Evolutionary conservation across 2,329 filamentous ascomycete species (phyloP), one percentile per base, ranked within the genome.

Genomic region (Ascomycota sp.): DNA sequence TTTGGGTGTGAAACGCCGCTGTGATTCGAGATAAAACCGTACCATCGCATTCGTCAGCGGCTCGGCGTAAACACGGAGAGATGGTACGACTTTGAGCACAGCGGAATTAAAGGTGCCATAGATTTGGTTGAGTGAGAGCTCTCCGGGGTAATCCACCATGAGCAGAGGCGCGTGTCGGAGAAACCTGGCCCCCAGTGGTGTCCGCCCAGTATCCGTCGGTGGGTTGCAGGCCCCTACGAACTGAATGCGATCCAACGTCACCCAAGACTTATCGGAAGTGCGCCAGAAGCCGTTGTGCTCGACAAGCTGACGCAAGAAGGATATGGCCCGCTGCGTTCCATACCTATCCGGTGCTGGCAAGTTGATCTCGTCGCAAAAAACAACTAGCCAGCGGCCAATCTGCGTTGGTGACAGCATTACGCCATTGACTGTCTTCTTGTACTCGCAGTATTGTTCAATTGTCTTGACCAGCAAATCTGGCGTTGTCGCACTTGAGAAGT

Each of bases 311-410:
- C 91, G 75, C 40, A 99, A 55, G 67, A 99, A 98, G 5, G 89
- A 91, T 39, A 98, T 98, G 22, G 89, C 89, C 36, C 89, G 75
- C 52, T 98, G 89, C 2, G 91, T 98, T 32, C 85, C 86, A 50
- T 99, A 99, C 44, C 83, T 86, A 56, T 99, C 89, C 4, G 89
- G 89, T 4, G 89, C 86, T 6, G 89, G 89, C 61, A 99, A 65
- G 54, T 99, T 99, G 58, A 99, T 98, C 52, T 99, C 89, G 49
- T 99, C 89, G 44, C 89, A 99, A 65, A 99, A 99, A 37, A 99
- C 72, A 27, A 99, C 86, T 23, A 99, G 66, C 89, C 89, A 99
- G 41, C 86, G 76, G 15, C 89, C 89, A 42, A 98, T 92, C 50
- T 98, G 91, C 6, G 78, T 92, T 0, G 89, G 89, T 17, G 86